Percentiles rank a stretch among this genome's conserved stretches.
Conservation (phyloP, 2,329 filamentous ascomycete genomes). For the Diaporthe destruens region DNA sequence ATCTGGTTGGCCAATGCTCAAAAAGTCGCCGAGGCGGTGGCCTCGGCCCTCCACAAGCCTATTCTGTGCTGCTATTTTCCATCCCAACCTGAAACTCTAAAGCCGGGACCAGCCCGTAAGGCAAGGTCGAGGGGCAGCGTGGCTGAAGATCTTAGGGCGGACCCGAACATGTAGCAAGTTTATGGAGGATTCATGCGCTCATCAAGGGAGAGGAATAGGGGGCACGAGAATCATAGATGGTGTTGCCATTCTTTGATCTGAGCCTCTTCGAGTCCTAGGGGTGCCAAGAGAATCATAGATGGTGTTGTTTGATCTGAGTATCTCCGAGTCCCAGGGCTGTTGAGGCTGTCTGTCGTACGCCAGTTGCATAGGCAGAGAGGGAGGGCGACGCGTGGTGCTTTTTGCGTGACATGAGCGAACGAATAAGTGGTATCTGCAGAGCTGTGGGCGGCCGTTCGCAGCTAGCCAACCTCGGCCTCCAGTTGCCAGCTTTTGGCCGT, state of each 20-base stretch:
- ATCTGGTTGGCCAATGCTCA: constrained; percentile 20
- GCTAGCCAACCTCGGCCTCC: neutral
- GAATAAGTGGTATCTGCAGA: neutral
- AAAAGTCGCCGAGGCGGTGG: constrained; percentile 1
- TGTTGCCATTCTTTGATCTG: constrained; percentile 1
- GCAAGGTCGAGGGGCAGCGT: constrained; percentile 14
- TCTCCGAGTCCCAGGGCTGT: neutral
- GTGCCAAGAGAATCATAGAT: neutral
- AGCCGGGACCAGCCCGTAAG: constrained; percentile 26
- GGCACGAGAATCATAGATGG: neutral
- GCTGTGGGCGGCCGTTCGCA: neutral
- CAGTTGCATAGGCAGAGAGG: neutral
- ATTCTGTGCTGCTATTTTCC: constrained; percentile 15
- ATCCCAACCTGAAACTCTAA: constrained; percentile 20
- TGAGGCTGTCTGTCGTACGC: neutral
- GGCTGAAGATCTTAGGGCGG: constrained; percentile 11
- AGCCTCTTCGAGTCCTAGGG: neutral
- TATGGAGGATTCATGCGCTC: constrained; percentile 17
- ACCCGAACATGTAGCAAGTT: constrained; percentile 24
- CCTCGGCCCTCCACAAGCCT: neutral
- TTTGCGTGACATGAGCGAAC: constrained; percentile 14
- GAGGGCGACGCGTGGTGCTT: constrained; percentile 22
- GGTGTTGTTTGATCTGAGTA: neutral
- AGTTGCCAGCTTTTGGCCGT: neutral
- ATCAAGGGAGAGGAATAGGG: constrained; percentile 9